Evolutionary conservation across 2,329 filamentous ascomycete genomes (phyloP).

Genomic region (Neofusicoccum laricinum): DNA sequence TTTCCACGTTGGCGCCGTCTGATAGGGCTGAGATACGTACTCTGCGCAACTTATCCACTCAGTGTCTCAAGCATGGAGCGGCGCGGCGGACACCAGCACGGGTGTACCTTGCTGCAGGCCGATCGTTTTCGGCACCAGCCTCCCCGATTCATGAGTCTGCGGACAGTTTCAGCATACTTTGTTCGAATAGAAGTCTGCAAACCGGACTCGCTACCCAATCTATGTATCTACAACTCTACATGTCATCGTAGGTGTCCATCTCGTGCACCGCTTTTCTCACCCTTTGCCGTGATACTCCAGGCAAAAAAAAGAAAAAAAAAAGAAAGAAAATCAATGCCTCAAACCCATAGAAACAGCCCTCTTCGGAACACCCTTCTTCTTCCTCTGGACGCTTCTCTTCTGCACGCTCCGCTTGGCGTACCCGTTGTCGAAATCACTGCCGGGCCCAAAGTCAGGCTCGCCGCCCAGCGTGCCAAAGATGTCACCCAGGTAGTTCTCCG

Average conservation of each 20-base stretch:
- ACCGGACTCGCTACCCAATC: background rate
- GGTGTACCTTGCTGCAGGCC: background rate
- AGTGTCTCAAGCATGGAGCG: background rate
- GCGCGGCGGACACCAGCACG: background rate
- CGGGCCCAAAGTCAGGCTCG: conserved; percentile 62
- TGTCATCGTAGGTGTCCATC: background rate
- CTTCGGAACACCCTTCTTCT: background rate
- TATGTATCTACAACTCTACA: background rate
- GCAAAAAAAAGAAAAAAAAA: background rate
- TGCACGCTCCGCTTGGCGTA: conserved; percentile 17
- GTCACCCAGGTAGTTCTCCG: conserved; percentile 66
- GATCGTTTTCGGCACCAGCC: background rate
- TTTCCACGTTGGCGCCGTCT: background rate
- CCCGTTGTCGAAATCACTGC: conserved; percentile 33
- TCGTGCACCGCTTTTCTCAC: background rate
- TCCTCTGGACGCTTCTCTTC: background rate
- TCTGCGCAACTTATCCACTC: background rate
- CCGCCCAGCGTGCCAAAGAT: conserved; percentile 68
- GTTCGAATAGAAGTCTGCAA: background rate
- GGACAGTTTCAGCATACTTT: background rate
- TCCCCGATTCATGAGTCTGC: background rate
- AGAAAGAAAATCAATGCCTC: background rate
- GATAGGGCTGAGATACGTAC: background rate
- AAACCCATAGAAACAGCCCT: background rate
- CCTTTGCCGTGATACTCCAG: background rate